Evolutionary conservation across 208 protist species (phyloP).

Genomic region (Herpetomonas samuelpessoai): DNA sequence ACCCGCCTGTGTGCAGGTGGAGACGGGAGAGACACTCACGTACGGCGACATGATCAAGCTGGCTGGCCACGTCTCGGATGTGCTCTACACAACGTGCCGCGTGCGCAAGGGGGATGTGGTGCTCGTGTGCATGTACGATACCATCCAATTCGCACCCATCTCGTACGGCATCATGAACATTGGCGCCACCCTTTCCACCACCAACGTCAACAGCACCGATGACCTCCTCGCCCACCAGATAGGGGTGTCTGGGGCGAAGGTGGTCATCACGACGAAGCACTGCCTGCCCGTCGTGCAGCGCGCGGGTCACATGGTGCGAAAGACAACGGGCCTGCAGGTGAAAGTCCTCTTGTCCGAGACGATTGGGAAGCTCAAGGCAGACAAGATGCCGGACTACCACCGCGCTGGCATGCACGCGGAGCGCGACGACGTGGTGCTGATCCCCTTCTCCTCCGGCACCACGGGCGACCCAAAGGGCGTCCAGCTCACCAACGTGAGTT

Average conservation of each 20-base stretch:
- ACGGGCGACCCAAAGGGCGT: conserved; percentile 50
- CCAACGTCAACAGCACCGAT: conserved; percentile 25
- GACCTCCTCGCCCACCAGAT: conserved; percentile 35
- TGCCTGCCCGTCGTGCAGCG: conserved; percentile 29
- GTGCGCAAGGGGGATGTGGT: conserved; percentile 46
- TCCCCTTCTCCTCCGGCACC: conserved; percentile 46
- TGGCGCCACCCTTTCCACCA: conserved; percentile 26
- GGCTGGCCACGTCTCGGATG: conserved; percentile 23
- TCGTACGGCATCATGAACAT: conserved; percentile 37
- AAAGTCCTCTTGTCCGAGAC: conserved; percentile 30
- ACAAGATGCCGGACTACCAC: conserved; percentile 34
- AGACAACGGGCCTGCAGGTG: conserved; percentile 23
- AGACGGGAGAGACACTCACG: conserved; percentile 23
- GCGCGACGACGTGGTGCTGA: conserved; percentile 32
- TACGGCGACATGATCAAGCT: conserved; percentile 24
- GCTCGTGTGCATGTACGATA: conserved; percentile 29
- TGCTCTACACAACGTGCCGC: conserved; percentile 30
- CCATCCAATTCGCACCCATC: conserved; percentile 23
- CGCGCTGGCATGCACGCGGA: conserved; percentile 12
- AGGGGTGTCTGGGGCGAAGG: conserved; percentile 25
- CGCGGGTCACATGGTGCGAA: conserved; percentile 26
- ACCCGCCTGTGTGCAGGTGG: conserved; percentile 24
- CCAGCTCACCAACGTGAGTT: conserved; percentile 37
- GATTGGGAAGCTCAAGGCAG: conserved; percentile 10
- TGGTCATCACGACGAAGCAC: conserved; percentile 27